Evolutionary conservation across 2,329 filamentous ascomycete species (phyloP).

Genomic region (Zymoseptoria pseudotritici): DNA sequence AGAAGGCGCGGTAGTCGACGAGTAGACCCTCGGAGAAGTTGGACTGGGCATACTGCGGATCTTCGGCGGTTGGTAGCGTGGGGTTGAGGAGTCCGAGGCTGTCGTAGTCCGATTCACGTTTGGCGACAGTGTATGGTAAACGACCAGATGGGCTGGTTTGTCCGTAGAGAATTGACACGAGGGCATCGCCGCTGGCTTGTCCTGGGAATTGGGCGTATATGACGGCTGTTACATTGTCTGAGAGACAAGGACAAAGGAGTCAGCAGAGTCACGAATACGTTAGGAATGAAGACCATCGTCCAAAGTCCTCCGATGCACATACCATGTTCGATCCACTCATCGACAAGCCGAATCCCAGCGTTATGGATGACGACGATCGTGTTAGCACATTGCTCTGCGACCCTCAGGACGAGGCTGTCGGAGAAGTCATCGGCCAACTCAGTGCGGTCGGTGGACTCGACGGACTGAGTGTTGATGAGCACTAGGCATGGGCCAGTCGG

Average conservation of each 20-base stretch:
- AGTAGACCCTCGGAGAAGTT: slow-evolving; percentile 31
- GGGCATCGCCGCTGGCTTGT: slow-evolving; percentile 52
- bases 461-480: slow-evolving; percentile 50
- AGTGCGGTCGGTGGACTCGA: slow-evolving; percentile 33
- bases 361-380: slow-evolving; percentile 63
- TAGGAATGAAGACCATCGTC: neutral
- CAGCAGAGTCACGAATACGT: neutral
- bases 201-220: slow-evolving; percentile 59
- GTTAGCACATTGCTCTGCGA: slow-evolving; percentile 53
- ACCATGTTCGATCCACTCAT: slow-evolving; percentile 23
- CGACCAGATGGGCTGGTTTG: slow-evolving; percentile 50
- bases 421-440: slow-evolving; percentile 36
- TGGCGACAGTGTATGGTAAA: slow-evolving; percentile 56
- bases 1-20: slow-evolving; percentile 32
- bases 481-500: slow-evolving; percentile 42
- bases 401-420: slow-evolving; percentile 49
- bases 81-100: slow-evolving; percentile 32
- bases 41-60: slow-evolving; percentile 24
- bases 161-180: slow-evolving; percentile 53
- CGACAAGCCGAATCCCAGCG: slow-evolving; percentile 37
- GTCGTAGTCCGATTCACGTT: slow-evolving; percentile 50
- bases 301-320: neutral
- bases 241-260: neutral
- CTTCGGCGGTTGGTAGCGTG: slow-evolving; percentile 15
- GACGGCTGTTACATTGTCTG: slow-evolving; percentile 54